A percentile compares a stretch with the other conserved stretches of the same genome.
phyloP scores from a whole-genome alignment of 805 yeast species.

The Blastobotrys muscicola region DNA sequence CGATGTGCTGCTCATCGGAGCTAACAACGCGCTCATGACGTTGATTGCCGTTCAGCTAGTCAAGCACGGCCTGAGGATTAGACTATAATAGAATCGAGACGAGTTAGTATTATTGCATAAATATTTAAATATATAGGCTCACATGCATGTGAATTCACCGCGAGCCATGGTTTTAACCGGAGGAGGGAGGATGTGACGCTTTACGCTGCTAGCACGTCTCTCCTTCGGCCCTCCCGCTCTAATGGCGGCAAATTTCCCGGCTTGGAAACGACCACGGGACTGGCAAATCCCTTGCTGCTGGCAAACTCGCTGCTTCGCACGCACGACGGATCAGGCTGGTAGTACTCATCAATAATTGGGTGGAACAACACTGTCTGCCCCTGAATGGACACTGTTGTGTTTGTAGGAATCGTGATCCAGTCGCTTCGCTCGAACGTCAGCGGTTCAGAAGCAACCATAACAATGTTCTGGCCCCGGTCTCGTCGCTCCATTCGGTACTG shows the following conservation, averaged over 20 bases:
- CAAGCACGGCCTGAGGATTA: slow-evolving; percentile 10
- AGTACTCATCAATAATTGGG: slow-evolving; percentile 85
- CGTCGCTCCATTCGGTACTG: slow-evolving; percentile 89
- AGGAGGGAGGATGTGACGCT: not conserved
- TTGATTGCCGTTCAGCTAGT: slow-evolving; percentile 12
- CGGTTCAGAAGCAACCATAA: slow-evolving; percentile 97
- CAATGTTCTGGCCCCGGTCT: slow-evolving; percentile 86
- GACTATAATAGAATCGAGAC: too few species aligned
- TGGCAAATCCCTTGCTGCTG: slow-evolving; percentile 85
- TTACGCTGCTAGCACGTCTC: slow-evolving; percentile 7
- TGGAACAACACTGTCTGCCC: slow-evolving; percentile 82
- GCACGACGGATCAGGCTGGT: slow-evolving; percentile 57
- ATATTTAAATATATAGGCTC: too few species aligned
- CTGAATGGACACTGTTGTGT: slow-evolving; percentile 71
- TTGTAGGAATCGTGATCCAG: slow-evolving; percentile 96
- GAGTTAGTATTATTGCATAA: too few species aligned
- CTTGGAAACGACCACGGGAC: slow-evolving; percentile 59
- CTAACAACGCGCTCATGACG: slow-evolving; percentile 15
- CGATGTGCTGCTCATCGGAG: slow-evolving; percentile 9
- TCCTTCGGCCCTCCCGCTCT: slow-evolving; percentile 61
- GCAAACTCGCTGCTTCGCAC: slow-evolving; percentile 74
- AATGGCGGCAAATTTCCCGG: slow-evolving; percentile 55
- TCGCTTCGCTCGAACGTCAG: slow-evolving; percentile 93
- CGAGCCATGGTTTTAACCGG: too few species aligned
- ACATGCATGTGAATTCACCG: too few species aligned